A percentile compares a stretch with the other conserved stretches of the same genome.
Evolutionary conservation across 108 stramenopile species (phyloP).

Genomic region (Skeletonema marinoi): DNA sequence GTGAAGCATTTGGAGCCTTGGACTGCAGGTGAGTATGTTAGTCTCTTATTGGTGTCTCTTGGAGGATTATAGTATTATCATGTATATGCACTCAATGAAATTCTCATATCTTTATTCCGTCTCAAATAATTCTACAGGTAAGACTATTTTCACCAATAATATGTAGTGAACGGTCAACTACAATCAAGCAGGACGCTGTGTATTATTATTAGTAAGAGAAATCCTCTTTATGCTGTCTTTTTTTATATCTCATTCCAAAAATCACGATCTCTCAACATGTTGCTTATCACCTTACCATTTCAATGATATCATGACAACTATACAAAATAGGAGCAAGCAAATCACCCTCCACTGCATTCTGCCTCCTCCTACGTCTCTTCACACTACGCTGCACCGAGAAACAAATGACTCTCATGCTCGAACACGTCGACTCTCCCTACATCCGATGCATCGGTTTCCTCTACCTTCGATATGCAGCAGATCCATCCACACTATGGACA

Average conservation of each 20-base stretch:
- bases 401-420: constrained; percentile 90
- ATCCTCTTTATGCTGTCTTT: background rate
- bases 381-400: constrained; percentile 89
- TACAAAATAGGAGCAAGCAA: constrained; percentile 50
- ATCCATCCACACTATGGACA: constrained; percentile 79
- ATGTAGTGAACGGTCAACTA: background rate
- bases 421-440: constrained; percentile 89
- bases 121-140: constrained; percentile 6
- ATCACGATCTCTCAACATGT: constrained; percentile 21
- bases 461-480: constrained; percentile 92
- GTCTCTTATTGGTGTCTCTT: background rate
- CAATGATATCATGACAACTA: background rate
- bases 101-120: background rate
- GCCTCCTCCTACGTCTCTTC: constrained; percentile 91
- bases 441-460: constrained; percentile 95
- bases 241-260: background rate
- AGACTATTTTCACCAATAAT: background rate
- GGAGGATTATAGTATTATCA: background rate
- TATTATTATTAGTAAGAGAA: constrained; percentile 15
- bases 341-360: constrained; percentile 91
- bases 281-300: background rate
- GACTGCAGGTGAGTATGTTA: constrained; percentile 67
- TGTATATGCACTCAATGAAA: background rate
- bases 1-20: constrained; percentile 94
- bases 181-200: background rate